phyloP scores from a whole-genome alignment of 441 rosid genomes.

The Gossypium davidsonii region DNA sequence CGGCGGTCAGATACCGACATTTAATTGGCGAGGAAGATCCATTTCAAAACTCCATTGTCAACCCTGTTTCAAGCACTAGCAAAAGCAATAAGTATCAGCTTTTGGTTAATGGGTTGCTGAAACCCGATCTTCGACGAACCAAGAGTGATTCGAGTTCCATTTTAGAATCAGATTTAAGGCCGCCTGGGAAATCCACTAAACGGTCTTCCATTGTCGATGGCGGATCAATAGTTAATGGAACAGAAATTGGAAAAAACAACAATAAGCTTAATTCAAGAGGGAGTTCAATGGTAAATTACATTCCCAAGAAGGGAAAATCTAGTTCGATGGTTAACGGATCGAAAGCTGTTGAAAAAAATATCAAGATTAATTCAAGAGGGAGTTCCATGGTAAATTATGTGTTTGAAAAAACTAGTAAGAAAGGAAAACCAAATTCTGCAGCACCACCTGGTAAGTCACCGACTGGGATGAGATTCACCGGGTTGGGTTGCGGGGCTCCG shows the following conservation, averaged over 20 bases:
- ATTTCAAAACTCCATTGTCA: conserved; percentile 19
- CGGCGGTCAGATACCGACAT: conserved; percentile 64
- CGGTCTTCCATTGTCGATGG: background rate
- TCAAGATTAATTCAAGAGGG: conserved; percentile 6
- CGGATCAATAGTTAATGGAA: conserved; percentile 20
- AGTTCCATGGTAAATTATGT: conserved; percentile 24
- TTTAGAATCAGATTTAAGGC: conserved; percentile 27
- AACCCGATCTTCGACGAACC: conserved; percentile 53
- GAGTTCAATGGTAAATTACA: conserved; percentile 24
- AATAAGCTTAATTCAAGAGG: conserved; percentile 10
- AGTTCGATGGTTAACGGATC: conserved; percentile 11
- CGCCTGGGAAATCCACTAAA: no score
- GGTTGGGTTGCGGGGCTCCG: conserved; percentile 18
- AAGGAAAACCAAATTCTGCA: background rate
- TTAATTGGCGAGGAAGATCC: conserved; percentile 51
- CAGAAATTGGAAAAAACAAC: background rate
- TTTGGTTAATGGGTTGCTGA: conserved; percentile 22
- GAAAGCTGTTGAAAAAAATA: background rate
- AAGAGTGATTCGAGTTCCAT: conserved; percentile 56
- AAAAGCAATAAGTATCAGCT: conserved; percentile 17
- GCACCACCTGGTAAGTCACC: no score
- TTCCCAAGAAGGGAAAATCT: background rate
- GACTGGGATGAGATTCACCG: background rate
- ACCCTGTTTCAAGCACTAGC: conserved; percentile 8
- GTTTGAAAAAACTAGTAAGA: background rate